Percentiles rank a stretch among this genome's conserved stretches.
phyloP scores from a whole-genome alignment of 1,139 yeast genomes.

The Magnusiomyces suaveolens region DNA sequence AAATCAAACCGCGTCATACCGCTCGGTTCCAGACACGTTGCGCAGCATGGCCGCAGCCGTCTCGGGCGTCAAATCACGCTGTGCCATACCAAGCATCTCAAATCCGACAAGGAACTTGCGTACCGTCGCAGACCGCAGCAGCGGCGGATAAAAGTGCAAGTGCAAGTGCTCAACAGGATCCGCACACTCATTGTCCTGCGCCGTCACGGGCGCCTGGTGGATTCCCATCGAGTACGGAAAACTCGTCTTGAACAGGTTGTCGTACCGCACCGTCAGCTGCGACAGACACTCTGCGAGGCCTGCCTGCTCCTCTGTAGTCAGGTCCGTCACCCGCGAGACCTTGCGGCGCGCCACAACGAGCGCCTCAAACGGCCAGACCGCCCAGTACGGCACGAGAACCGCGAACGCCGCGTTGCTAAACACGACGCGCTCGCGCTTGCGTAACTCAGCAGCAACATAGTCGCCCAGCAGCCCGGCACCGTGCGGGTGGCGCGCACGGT shows the following conservation, averaged over 20 bases:
- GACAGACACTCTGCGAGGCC: conserved; percentile 53
- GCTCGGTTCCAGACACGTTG: conserved; percentile 5
- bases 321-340: conserved; percentile 43
- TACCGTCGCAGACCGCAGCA: conserved; percentile 64
- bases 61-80: conserved; percentile 68
- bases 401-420: conserved; percentile 53
- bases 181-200: conserved; percentile 21
- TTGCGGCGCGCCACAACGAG: conserved; percentile 50
- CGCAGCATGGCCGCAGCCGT: conserved; percentile 44
- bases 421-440: conserved; percentile 39
- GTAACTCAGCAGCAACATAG: conserved; percentile 51
- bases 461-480: conserved; percentile 46
- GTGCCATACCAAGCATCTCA: conserved; percentile 72
- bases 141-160: conserved; percentile 72
- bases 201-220: conserved; percentile 47
- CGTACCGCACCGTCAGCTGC: conserved; percentile 54
- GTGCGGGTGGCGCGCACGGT: conserved; percentile 34
- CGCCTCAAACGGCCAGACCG: conserved; percentile 74
- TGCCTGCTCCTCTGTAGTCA: conserved; percentile 40
- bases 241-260: conserved; percentile 57
- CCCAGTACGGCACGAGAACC: conserved; percentile 78
- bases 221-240: conserved; percentile 79
- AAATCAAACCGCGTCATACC: neutral
- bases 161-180: conserved; percentile 52
- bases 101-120: conserved; percentile 70